Conservation (phyloP, 2,329 filamentous ascomycete genomes). For the Magnaporthales sp. region DNA sequence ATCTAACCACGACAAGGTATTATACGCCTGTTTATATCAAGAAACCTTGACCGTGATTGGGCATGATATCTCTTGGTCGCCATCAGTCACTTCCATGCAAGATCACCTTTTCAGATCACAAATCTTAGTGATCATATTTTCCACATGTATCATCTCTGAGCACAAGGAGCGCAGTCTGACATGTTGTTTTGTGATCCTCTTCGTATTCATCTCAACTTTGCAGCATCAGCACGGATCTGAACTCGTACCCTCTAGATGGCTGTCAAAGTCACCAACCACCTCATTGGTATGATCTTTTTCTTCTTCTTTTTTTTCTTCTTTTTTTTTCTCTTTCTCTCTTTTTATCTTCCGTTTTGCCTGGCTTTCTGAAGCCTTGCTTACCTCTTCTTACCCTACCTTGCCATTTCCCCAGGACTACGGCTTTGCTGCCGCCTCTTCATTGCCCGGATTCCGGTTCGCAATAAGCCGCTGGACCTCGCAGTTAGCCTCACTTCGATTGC, state of each 20-base stretch:
- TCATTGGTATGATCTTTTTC: neutral
- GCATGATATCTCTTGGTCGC: neutral
- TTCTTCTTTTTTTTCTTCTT: neutral
- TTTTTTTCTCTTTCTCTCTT: neutral
- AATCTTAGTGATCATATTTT: neutral
- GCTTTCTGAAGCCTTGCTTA: too few species aligned
- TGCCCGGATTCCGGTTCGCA: neutral
- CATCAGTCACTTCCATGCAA: neutral
- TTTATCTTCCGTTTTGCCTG: neutral
- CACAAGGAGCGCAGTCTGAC: too few species aligned
- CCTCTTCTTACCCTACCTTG: neutral
- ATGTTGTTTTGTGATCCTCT: neutral
- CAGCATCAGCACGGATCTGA: neutral
- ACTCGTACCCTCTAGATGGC: neutral
- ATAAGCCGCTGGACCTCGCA: neutral
- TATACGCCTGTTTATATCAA: too few species aligned
- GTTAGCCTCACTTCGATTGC: neutral
- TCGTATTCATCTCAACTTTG: neutral
- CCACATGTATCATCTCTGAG: too few species aligned
- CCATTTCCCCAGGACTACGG: neutral
- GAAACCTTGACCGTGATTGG: neutral
- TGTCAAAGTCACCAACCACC: neutral
- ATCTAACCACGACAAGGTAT: too few species aligned
- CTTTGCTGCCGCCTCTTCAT: neutral
- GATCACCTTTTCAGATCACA: neutral